Base-by-base conservation (phyloP, 176 grass and related monocot genomes). In the Aegilops speltoides region DNA sequence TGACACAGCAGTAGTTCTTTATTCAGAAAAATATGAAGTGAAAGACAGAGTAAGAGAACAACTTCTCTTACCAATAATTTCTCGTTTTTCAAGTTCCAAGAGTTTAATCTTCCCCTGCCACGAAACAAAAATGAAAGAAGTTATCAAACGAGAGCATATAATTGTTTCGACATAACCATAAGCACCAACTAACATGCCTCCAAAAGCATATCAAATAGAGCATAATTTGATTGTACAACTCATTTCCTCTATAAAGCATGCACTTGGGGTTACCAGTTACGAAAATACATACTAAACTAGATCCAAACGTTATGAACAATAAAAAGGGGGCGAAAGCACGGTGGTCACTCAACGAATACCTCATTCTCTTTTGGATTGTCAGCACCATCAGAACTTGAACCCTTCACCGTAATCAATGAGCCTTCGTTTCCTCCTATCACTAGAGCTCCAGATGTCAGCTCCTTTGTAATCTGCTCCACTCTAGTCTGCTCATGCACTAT, bases 401-500 rank as follows among this genome's bases (percentile, higher is more conserved):
- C 76, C 34, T 88, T 75, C 37, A 76, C 88, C 60, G 76, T 59
- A 76, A 90, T 80, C 19, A 79, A n/a, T 72, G 86, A 90, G 78
- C 31, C 84, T 76, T 91, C 86, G 80, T 87, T 80, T 68, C 86
- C 83, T 28, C 29, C 81, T 43, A 79, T 88, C 61, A 94, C 89
- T 77, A 80, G 20, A 86, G 81, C 74, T 91, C 75, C 88, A 66
- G 88, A 80, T 80, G 92, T 91, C 84, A 98, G 85, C 77, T 79
- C 79, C 89, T 91, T 84, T 68, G 83, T 91, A 76, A 98, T 98
- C 92, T 98, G 93, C 82, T 92, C 96, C 88, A 98, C 64, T 85
- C 91, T 92, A 88, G 63, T 92, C 96, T 98, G 96, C 65, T 91
- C 88, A 94, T 85, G 86, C 77, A 96, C 70, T 96, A 91, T 83